Evolutionary conservation across 225 moss, liverwort and hornwort species (phyloP).

Genomic region (Lunularia cruciata): DNA sequence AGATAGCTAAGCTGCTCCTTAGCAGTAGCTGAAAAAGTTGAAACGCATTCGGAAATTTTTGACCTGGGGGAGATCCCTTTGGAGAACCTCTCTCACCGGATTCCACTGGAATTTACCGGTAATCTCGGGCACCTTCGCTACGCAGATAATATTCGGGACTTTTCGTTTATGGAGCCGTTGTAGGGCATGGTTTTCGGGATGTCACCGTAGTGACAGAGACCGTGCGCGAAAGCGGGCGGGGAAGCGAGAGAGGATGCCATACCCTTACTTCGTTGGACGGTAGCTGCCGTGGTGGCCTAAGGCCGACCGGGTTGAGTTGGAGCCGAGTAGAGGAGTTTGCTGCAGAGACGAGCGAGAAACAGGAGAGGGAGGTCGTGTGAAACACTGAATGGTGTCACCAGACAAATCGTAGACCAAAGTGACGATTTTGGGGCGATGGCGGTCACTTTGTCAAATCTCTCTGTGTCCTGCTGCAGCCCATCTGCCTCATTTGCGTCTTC

Average conservation of each 20-base stretch:
- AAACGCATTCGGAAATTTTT: too few relatives aligned
- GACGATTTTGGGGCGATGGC: conserved; percentile 23
- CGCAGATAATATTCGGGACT: too few relatives aligned
- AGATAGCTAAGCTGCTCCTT: too few relatives aligned
- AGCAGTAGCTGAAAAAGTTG: too few relatives aligned
- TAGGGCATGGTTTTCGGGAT: too few relatives aligned
- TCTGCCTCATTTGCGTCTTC: conserved; percentile 9
- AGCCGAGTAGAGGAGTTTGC: too few relatives aligned
- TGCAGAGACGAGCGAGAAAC: background rate
- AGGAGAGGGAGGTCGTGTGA: conserved; percentile 7
- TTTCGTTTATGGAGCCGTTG: too few relatives aligned
- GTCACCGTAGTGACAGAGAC: background rate
- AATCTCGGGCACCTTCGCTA: too few relatives aligned
- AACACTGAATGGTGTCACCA: background rate
- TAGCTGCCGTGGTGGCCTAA: too few relatives aligned
- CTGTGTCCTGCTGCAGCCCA: conserved; percentile 5
- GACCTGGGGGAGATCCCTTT: too few relatives aligned
- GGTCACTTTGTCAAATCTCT: conserved; percentile 23
- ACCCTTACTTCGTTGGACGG: background rate
- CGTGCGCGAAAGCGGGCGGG: background rate
- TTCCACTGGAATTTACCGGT: too few relatives aligned
- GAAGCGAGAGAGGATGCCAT: background rate
- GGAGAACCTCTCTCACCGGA: too few relatives aligned
- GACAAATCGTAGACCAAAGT: background rate
- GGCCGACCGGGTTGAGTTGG: background rate